Evolutionary conservation across 176 grass and related monocot genomes (phyloP), one percentile per base, ranked within the genome.

Genomic region (Aegilops longissima): DNA sequence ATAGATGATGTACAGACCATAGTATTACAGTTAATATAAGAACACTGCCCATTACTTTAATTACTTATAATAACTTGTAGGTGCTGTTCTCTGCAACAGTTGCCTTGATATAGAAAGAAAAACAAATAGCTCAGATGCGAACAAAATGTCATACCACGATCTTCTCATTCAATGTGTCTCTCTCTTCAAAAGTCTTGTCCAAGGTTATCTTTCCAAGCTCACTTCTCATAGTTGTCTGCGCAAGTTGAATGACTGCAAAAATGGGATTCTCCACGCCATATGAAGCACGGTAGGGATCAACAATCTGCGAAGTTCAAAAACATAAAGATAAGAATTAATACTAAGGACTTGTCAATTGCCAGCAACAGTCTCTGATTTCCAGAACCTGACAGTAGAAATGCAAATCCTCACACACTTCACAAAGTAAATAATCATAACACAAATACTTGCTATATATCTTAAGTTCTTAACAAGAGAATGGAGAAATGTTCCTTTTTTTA

Each of bases 181-280:
- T 92, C 84, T 95, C 93, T 76, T 92, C 96, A 49, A 98, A 98
- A 21, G 92, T 98, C 64, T 98, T 98, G 79, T 98, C 96, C 54
- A 98, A 83, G 6, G 96, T 98, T 66, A 98, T 98, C 51, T 98
- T 98, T 73, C 96, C 96, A 75, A 98, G 84, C 65, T 98, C 96
- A 66, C 96, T 95, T 85, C 93, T 95, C 96, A 98, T 98, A 2
- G 96, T 98, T 23, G 96, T 98, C 59, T 98, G 96, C 35, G 96
- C 96, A 49, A 95, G 88, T 62, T 95, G 96, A 29, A 98, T 89
- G 38, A 98, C 92, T 42, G 96, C 96, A 80, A 88, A 95, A 74
- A 98, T 92, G 5, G 96, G 96, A 86, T 95, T 95, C 88, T 94
- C 93, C 74, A 98, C 96, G 4, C 93, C 96, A 80, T 98, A 98